Evolutionary conservation across 352 stramenopile species (phyloP).

Genomic region (Phytopythium sindhum): DNA sequence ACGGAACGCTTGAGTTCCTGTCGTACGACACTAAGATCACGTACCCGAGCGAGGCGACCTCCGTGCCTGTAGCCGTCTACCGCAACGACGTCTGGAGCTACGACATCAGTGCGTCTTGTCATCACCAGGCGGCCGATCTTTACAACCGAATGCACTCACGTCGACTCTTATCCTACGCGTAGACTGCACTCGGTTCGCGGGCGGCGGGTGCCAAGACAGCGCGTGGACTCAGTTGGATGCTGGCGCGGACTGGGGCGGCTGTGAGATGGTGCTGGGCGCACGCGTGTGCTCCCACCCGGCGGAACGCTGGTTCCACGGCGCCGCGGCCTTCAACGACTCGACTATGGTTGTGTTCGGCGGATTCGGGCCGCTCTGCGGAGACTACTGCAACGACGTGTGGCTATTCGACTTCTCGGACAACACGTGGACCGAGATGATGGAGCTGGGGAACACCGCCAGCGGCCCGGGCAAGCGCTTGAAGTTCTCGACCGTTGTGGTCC

Average conservation of each 20-base stretch:
- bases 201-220: slow-evolving; percentile 76
- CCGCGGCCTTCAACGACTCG: slow-evolving; percentile 84
- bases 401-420: slow-evolving; percentile 90
- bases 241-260: slow-evolving; percentile 89
- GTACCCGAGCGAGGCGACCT: slow-evolving; percentile 30
- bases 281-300: slow-evolving; percentile 85
- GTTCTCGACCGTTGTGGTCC: slow-evolving; percentile 80
- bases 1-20: slow-evolving; percentile 83
- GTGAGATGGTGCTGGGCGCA: slow-evolving; percentile 83
- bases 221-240: slow-evolving; percentile 85
- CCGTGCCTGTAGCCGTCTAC: slow-evolving; percentile 82
- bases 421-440: slow-evolving; percentile 86
- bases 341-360: slow-evolving; percentile 94
- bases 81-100: slow-evolving; percentile 98
- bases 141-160: background rate
- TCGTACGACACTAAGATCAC: slow-evolving; percentile 88
- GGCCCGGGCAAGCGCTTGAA: slow-evolving; percentile 91
- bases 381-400: slow-evolving; percentile 97
- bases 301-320: slow-evolving; percentile 88
- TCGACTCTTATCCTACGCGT: background rate
- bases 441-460: slow-evolving; percentile 47
- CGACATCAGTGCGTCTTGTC: slow-evolving; percentile 69
- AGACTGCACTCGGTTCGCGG: slow-evolving; percentile 86
- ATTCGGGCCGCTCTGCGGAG: slow-evolving; percentile 89
- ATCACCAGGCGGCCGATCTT: background rate